Base-by-base conservation (phyloP, 2,329 filamentous ascomycete species). In the Alternaria gaisen region DNA sequence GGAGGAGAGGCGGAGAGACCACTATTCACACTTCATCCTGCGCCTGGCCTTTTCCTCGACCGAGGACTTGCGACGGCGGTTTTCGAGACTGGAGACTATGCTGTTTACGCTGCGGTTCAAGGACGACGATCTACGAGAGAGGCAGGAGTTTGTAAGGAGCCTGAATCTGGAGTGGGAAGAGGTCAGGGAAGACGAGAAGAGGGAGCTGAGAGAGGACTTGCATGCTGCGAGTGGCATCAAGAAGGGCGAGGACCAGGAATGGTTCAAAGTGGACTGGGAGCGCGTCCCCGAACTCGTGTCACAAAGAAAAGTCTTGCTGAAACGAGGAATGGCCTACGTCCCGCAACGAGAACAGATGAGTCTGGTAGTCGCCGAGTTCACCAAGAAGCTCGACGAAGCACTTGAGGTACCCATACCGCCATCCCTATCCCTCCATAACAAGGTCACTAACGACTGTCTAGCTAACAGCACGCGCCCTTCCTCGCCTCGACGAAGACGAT, bases 231-330 rank as follows among this genome's bases (percentile, higher is more conserved):
- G 85, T 3, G 82, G 83, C 5, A 70, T 84, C 48, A 82, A 80
- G 66, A 82, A 77, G 60, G 79, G 83, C 6, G 93, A 97, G 16
- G 92, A 97, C 42, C 92, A 95, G 71, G 88, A 83, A 26, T 99
- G 93, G 90, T 97, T 96, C 84, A 98, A 97, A 81, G 93, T 98
- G 1, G 93, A 97, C 72, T 99, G 94, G 93, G 91, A 93, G 76
- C 87, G 89, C 34, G 95, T 99, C 1, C 93, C 94, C 0, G 94
- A 98, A 63, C 81, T 99, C 38, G 89, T 99, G 0, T 94, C 97
- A 79, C 81, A 86, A 50, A 85, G 69, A 88, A 81, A 34, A 93
- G 94, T 67, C 4, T 89, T 95, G 56, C 66, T 98, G 66, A 90
- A 86, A 69, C 88, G 82, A 28, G 95, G 95, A 3, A 95, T 93